Evolutionary conservation across 2,329 filamentous ascomycete species (phyloP).

Genomic region (Aspergillus alliaceus): DNA sequence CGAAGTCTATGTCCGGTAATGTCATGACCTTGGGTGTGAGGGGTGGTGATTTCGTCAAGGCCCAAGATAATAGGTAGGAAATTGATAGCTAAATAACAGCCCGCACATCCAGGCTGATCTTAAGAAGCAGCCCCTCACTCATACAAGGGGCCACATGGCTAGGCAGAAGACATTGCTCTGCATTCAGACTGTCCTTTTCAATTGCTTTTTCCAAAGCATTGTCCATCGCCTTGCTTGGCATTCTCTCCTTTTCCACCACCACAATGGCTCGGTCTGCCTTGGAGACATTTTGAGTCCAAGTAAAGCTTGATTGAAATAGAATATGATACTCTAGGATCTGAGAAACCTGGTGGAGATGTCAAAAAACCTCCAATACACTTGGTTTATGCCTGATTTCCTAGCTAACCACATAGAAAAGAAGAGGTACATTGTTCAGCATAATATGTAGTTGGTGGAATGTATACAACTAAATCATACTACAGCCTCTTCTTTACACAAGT

Average conservation of each 20-base stretch:
- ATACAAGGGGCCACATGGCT: conserved; percentile 42
- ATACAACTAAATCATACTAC: no score
- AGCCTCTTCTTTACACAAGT: no score
- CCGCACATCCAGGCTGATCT: conserved; percentile 42
- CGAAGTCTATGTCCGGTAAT: conserved; percentile 49
- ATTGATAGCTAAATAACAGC: conserved; percentile 55
- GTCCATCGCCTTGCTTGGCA: conserved; percentile 57
- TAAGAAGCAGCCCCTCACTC: conserved; percentile 44
- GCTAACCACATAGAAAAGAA: no score
- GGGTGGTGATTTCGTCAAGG: conserved; percentile 49
- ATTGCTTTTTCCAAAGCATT: conserved; percentile 45
- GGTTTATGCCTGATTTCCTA: no score
- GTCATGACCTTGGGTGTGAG: conserved; percentile 52
- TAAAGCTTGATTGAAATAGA: no score
- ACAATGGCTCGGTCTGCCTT: conserved; percentile 56
- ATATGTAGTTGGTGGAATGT: no score
- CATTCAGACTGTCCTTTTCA: conserved; percentile 37
- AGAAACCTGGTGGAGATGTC: no score
- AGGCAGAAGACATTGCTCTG: conserved; percentile 52
- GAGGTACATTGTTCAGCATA: no score
- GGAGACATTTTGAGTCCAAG: conserved; percentile 60
- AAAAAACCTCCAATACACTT: no score
- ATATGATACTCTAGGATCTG: no score
- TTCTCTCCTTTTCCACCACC: conserved; percentile 51
- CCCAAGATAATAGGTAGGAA: conserved; percentile 49